These are phyloP conservation scores for Pichia sp. DNA, from an alignment of 1,139 yeast species.

Conservation along the genomic window DNA sequence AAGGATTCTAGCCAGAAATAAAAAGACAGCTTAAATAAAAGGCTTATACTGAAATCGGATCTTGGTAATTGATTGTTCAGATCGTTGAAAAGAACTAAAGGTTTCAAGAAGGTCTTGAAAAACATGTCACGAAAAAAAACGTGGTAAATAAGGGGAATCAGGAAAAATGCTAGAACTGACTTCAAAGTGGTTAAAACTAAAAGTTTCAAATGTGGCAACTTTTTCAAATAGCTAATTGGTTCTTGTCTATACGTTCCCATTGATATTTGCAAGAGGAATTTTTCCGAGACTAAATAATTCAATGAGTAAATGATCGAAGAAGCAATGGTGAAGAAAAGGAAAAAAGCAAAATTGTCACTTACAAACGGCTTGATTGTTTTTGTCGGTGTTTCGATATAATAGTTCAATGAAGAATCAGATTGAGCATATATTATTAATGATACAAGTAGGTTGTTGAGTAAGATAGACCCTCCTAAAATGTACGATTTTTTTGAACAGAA, in stretches of 20 bases:
- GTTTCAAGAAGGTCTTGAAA: conserved; percentile 13
- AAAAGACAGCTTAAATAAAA: conserved; percentile 37
- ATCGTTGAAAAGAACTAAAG: conserved; percentile 20
- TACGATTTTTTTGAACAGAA: conserved; percentile 41
- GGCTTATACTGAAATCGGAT: conserved; percentile 37
- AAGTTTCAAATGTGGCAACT: conserved; percentile 9
- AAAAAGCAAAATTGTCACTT: conserved; percentile 60
- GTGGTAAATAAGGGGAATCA: conserved; percentile 47
- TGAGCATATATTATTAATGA: conserved; percentile 35
- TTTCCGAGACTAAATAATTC: conserved; percentile 54
- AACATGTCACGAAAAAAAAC: conserved; percentile 40
- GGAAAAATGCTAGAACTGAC: conserved; percentile 31
- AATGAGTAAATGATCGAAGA: conserved; percentile 47
- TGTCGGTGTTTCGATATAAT: conserved; percentile 34
- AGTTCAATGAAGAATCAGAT: conserved; percentile 26
- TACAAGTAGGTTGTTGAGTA: conserved; percentile 37
- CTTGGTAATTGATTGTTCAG: conserved; percentile 37
- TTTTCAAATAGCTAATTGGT: conserved; percentile 34
- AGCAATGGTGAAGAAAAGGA: conserved; percentile 36
- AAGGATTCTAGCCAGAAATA: conserved; percentile 34
- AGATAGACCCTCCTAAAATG: conserved; percentile 36
- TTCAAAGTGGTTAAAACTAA: conserved; percentile 17
- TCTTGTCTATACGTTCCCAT: conserved; percentile 41
- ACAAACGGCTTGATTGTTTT: conserved; percentile 51
- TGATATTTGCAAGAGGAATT: conserved; percentile 53